Base-by-base conservation (phyloP, 1,284 basidiomycete species). In the Fereydounia khargensis region DNA sequence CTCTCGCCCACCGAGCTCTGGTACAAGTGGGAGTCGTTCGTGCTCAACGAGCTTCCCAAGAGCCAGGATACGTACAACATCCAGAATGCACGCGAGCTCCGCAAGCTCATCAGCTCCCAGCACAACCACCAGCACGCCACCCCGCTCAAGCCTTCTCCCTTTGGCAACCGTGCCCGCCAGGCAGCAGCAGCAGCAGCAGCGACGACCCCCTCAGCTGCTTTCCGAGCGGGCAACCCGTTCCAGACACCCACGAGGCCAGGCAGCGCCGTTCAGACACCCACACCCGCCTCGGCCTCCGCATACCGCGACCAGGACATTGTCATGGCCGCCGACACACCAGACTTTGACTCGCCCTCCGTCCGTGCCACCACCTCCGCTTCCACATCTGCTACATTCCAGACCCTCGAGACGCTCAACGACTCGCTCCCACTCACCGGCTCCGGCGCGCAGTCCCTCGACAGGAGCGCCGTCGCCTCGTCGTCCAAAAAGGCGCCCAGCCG, bases 21-120 rank as follows among this genome's bases (percentile, higher is more conserved):
- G 35, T 70, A 66, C 48, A 68, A 68, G 44, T 66, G 51, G 47
- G 65, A 68, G 35, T 62, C 68, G 2, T 61, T 66, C 22, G 51
- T 60, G 10, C 34, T 68, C 44, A 56, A 61, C 40, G 42, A 61
- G 28, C 38, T 37, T 7, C 39, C 53, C 14, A 54, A 62, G 19
- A 44, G 46, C n/a, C 48, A 43, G 10, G 45, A 63, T 30, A 43
- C 58, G 1, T 27, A 53, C 0, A 58, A 50, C 7, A 35, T 65
- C 20, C 51, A 65, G 1, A 47, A 56, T 38, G 46, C 68, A 4
- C 41, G 58, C 9, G 54, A 62, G 45, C 42, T 70, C 16, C 36
- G 53, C 17, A 56, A 52, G 42, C 34, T 48, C 44, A 51, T 69
- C 23, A 54, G 60, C 13, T 7, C 51, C n/a, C 21, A 23, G 9